phyloP scores from a whole-genome alignment of 2,329 filamentous ascomycete species.

The Alternaria conjuncta region DNA sequence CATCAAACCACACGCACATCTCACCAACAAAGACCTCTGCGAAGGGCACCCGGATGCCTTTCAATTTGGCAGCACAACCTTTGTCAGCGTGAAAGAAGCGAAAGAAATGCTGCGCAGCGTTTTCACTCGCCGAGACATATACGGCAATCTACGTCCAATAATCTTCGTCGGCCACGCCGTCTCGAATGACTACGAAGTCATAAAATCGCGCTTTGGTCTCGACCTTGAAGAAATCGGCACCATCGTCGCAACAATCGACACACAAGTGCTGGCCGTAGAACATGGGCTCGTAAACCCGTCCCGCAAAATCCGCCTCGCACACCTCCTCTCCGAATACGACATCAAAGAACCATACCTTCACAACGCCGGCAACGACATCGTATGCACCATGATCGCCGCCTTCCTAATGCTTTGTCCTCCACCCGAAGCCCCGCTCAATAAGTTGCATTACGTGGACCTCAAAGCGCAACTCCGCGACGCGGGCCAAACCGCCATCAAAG shows the following conservation, averaged over 20 bases:
- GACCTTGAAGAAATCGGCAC: slow-evolving; percentile 15
- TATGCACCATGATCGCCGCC: slow-evolving; percentile 14
- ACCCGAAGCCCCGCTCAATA: background rate
- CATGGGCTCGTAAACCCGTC: background rate
- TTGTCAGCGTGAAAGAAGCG: slow-evolving; percentile 10
- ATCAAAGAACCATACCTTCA: slow-evolving; percentile 16
- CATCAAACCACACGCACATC: slow-evolving; percentile 22
- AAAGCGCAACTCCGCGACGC: background rate
- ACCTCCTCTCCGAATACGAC: slow-evolving; percentile 1
- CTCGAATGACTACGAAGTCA: slow-evolving; percentile 17
- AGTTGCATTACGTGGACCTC: background rate
- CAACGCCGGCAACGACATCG: slow-evolving; percentile 24
- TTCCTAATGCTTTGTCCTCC: background rate
- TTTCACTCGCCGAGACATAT: slow-evolving; percentile 2
- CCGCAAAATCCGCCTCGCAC: slow-evolving; percentile 2
- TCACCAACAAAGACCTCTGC: slow-evolving; percentile 19
- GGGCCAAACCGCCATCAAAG: background rate
- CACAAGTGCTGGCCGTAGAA: slow-evolving; percentile 24
- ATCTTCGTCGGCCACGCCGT: slow-evolving; percentile 33
- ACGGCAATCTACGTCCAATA: slow-evolving; percentile 6
- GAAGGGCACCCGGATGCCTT: slow-evolving; percentile 17
- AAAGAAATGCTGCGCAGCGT: slow-evolving; percentile 2
- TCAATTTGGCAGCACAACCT: slow-evolving; percentile 24
- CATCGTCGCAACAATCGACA: slow-evolving; percentile 27
- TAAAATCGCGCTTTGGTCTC: slow-evolving; percentile 21